These are phyloP conservation scores for Septoria petroselini DNA, from an alignment of 2,329 filamentous ascomycete genomes.

Conservation along the genomic window DNA sequence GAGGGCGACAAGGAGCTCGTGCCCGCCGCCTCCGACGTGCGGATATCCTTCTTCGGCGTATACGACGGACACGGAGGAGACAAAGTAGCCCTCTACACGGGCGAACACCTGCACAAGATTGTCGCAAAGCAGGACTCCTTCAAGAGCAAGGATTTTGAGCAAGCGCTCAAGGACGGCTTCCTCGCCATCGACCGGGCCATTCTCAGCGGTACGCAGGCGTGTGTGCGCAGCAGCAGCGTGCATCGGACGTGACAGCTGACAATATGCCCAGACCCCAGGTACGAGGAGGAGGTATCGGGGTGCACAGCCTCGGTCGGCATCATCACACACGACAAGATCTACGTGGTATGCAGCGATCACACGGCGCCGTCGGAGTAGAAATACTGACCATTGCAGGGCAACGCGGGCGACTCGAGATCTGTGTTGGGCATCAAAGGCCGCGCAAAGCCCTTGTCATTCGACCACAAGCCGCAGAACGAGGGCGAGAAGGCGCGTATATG, in stretches of 20 bases:
- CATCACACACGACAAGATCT: slow-evolving; percentile 88
- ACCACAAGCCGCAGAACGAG: slow-evolving; percentile 99
- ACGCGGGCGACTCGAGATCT: slow-evolving; percentile 92
- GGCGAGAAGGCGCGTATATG: slow-evolving; percentile 94
- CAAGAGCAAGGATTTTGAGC: slow-evolving; percentile 84
- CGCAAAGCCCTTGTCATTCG: slow-evolving; percentile 96
- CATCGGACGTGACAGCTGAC: slow-evolving; percentile 26
- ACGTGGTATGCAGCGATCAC: slow-evolving; percentile 66
- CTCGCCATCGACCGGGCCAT: slow-evolving; percentile 94
- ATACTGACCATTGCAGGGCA: slow-evolving; percentile 64
- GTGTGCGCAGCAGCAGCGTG: neutral
- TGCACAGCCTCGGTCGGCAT: slow-evolving; percentile 93
- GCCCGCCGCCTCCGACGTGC: slow-evolving; percentile 63
- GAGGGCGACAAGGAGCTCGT: slow-evolving; percentile 51
- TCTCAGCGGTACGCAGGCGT: slow-evolving; percentile 71
- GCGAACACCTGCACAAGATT: slow-evolving; percentile 90
- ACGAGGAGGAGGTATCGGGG: slow-evolving; percentile 95
- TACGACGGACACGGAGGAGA: slow-evolving; percentile 97
- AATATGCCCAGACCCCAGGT: slow-evolving; percentile 72
- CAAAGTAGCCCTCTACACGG: slow-evolving; percentile 90
- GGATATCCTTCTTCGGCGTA: slow-evolving; percentile 93
- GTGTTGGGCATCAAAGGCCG: slow-evolving; percentile 95
- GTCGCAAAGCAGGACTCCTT: slow-evolving; percentile 93
- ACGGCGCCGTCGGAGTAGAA: too few species aligned
- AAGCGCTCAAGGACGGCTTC: slow-evolving; percentile 96